phyloP scores from a whole-genome alignment of 2,329 filamentous ascomycete species.

The Fusarium lateritium region DNA sequence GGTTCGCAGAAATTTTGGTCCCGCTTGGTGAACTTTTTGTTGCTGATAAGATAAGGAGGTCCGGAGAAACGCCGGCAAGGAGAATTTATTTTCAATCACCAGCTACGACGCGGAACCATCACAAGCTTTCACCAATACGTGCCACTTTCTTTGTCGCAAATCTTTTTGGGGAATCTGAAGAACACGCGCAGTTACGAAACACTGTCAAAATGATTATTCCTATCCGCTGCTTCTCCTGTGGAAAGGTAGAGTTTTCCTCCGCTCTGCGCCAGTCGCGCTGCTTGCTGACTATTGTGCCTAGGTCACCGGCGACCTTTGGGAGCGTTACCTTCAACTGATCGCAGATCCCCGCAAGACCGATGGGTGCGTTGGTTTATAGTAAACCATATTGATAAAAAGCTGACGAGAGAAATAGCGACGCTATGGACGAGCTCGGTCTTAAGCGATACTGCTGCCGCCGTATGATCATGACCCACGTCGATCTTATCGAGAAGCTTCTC shows the following conservation, averaged over 20 bases:
- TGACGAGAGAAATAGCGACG: slow-evolving; percentile 74
- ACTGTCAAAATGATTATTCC: slow-evolving; percentile 91
- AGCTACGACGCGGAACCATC: slow-evolving; percentile 31
- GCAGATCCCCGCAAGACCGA: slow-evolving; percentile 79
- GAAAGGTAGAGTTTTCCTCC: slow-evolving; percentile 78
- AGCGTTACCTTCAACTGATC: slow-evolving; percentile 91
- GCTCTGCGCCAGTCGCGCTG: slow-evolving; percentile 25
- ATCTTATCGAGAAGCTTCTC: slow-evolving; percentile 97
- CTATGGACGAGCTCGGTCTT: slow-evolving; percentile 94
- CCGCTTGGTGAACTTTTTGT: slow-evolving; percentile 57
- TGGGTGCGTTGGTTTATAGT: slow-evolving; percentile 68
- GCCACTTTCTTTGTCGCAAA: slow-evolving; percentile 45
- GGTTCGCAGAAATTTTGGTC: slow-evolving; percentile 58
- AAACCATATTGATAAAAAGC: slow-evolving; percentile 5
- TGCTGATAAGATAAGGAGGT: slow-evolving; percentile 58
- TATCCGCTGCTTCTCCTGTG: slow-evolving; percentile 98
- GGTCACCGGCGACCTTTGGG: slow-evolving; percentile 98
- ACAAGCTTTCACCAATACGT: slow-evolving; percentile 39
- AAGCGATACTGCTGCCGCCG: slow-evolving; percentile 98
- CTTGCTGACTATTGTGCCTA: slow-evolving; percentile 58
- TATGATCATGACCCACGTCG: slow-evolving; percentile 99
- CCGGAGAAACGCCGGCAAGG: slow-evolving; percentile 52
- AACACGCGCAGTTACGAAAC: slow-evolving; percentile 31
- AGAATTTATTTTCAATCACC: slow-evolving; percentile 49
- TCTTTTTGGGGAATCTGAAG: slow-evolving; percentile 24